Evolutionary conservation across 2,329 filamentous ascomycete genomes (phyloP).

Genomic region (Paraphaeosphaeria sporulosa): DNA sequence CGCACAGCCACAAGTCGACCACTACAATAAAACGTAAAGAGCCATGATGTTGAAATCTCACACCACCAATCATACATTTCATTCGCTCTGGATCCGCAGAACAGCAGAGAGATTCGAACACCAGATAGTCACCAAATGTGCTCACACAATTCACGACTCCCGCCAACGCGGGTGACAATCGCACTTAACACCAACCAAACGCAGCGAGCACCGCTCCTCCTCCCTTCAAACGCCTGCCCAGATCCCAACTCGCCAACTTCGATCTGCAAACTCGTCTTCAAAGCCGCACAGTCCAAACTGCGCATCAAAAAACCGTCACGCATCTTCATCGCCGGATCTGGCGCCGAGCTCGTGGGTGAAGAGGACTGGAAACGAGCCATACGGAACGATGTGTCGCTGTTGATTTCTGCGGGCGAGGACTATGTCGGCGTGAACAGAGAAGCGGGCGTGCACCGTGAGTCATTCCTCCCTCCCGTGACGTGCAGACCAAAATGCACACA

Average conservation of each 20-base stretch:
- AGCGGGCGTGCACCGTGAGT: constrained; percentile 24
- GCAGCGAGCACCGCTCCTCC: constrained; percentile 35
- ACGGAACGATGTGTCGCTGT: constrained; percentile 36
- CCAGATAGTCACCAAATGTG: background rate
- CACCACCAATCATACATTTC: background rate
- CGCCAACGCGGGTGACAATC: constrained; percentile 39
- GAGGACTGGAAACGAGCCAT: constrained; percentile 36
- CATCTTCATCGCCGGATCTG: constrained; percentile 36
- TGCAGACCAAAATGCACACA: background rate
- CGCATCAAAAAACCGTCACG: constrained; percentile 38
- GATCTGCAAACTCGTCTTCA: constrained; percentile 34
- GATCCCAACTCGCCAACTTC: constrained; percentile 29
- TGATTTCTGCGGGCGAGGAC: constrained; percentile 43
- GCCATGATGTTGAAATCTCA: background rate
- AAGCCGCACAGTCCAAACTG: constrained; percentile 41
- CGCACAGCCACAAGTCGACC: background rate
- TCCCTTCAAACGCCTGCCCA: constrained; percentile 27
- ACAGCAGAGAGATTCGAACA: too few species aligned
- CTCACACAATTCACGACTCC: background rate
- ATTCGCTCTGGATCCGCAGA: background rate
- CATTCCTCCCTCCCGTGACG: background rate
- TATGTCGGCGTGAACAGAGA: constrained; percentile 40
- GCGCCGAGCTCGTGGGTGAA: constrained; percentile 36
- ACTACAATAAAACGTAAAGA: background rate
- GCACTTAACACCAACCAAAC: constrained; percentile 43